Evolutionary conservation across 2,329 filamentous ascomycete species (phyloP).

Genomic region (Ustilaginoidea virens): DNA sequence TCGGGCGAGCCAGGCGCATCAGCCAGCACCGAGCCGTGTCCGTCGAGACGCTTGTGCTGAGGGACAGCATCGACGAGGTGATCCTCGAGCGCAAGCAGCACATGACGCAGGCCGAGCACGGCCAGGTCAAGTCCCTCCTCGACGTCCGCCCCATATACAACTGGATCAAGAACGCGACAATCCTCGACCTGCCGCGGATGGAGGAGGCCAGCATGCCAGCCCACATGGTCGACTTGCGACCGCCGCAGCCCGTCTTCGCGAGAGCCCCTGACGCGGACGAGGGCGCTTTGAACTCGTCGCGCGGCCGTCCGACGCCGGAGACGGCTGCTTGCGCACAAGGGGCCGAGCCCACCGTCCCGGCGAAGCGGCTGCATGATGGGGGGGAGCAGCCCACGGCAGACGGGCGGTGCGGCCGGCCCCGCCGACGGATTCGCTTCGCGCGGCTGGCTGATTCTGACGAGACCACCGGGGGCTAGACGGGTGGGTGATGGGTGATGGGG

Average conservation of each 20-base stretch:
- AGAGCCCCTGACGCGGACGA: constrained; percentile 26
- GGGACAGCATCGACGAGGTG: constrained; percentile 68
- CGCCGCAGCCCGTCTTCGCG: constrained; percentile 35
- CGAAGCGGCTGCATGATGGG: constrained; percentile 14
- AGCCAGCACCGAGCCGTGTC: constrained; percentile 65
- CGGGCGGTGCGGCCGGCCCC: too few relatives aligned
- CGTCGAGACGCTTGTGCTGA: constrained; percentile 74
- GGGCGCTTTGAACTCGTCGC: constrained; percentile 32
- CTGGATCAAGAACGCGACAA: constrained; percentile 39
- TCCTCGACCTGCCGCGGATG: constrained; percentile 19
- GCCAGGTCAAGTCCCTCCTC: constrained; percentile 37
- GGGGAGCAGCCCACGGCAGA: too few relatives aligned
- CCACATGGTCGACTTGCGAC: constrained; percentile 32
- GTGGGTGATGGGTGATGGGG: too few relatives aligned
- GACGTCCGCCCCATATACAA: constrained; percentile 42
- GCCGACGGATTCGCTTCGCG: too few relatives aligned
- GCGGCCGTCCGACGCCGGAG: too few relatives aligned
- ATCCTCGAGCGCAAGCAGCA: constrained; percentile 58
- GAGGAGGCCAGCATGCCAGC: constrained; percentile 18
- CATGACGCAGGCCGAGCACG: constrained; percentile 56
- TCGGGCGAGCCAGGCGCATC: constrained; percentile 79
- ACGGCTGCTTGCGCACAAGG: too few relatives aligned
- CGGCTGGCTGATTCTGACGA: too few relatives aligned
- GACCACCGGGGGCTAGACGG: too few relatives aligned
- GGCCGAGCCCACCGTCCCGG: constrained; percentile 4